Conservation (phyloP, 2,329 filamentous ascomycete species). For the Fusarium kyushuense region DNA sequence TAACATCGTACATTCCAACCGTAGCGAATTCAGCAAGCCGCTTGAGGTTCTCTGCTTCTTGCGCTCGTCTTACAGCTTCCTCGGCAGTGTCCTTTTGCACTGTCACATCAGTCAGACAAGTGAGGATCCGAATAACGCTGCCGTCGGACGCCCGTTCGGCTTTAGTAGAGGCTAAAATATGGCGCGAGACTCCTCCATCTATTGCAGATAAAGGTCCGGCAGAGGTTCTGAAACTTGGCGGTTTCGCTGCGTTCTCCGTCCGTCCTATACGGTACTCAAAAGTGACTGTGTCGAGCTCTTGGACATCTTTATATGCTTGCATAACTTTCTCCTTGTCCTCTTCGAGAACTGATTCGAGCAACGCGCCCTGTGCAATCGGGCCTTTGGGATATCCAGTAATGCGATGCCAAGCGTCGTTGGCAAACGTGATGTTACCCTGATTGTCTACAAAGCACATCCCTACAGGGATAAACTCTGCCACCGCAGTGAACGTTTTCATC, state of each 20-base stretch:
- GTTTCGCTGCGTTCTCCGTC: conserved; percentile 5
- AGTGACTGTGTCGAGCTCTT: conserved; percentile 54
- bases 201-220: conserved; percentile 29
- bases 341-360: conserved; percentile 60
- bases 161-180: conserved; percentile 62
- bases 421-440: conserved; percentile 74
- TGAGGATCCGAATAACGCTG: conserved; percentile 59
- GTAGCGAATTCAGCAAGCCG: conserved; percentile 67
- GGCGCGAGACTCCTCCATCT: conserved; percentile 54
- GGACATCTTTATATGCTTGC: conserved; percentile 58
- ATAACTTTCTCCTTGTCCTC: conserved; percentile 59
- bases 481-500: conserved; percentile 74
- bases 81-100: conserved; percentile 63
- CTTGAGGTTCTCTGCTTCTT: conserved; percentile 65
- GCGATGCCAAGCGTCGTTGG: conserved; percentile 74
- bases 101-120: conserved; percentile 65
- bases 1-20: conserved; percentile 67
- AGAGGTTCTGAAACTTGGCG: conserved; percentile 36
- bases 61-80: conserved; percentile 61
- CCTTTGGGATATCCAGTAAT: conserved; percentile 61
- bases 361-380: conserved; percentile 50
- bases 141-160: conserved; percentile 60
- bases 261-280: conserved; percentile 60
- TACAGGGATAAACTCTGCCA: conserved; percentile 79
- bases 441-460: conserved; percentile 79